Base-by-base conservation (phyloP, 768 basidiomycete species). In the Tephrocybe sp. region DNA sequence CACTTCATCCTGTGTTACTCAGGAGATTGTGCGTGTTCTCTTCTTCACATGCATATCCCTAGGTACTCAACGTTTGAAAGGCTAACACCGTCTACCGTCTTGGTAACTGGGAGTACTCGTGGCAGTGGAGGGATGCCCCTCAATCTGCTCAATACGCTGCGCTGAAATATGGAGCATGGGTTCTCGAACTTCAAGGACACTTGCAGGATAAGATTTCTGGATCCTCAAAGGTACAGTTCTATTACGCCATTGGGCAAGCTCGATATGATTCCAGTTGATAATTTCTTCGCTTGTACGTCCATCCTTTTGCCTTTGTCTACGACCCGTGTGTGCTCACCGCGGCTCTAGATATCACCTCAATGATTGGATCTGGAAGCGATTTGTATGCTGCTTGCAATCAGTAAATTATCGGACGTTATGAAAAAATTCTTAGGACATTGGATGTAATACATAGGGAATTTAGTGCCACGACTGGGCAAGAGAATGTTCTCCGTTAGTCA, bases 101-200 rank as follows among this genome's bases (percentile, higher is more conserved):
- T 4, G 81, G 80, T 0, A 78, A 79, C 50, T 83, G 79, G 78
- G 81, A 83, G 60, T 82, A 83, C 51, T 77, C 69, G 49, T 84
- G 70, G 70, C 65, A 72, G 22, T 78, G 59, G 60, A 69, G 77
- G 1, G 75, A 76, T 42, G 75, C 75, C 0, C 70, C 72, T 22
- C 61, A 69, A 8, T 75, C 77, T 1, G 61, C 74, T 0, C 56
- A 69, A 47, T 78, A 76, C 43, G 57, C 75, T 11, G 64, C 72
- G 2, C 56, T 76, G n/a, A 66, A 63, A 48, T 78, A 72, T 37
- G 78, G 78, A 1, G 74, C 67, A 1, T 79, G 71, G 70, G 59
- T 74, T 34, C 63, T 77, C 2, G 77, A 79, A 51, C 60, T 78
- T 18, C 70, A 69, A 56, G 60, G 61, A 0, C 73, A 72, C 53